Evolutionary conservation across 208 protist genomes (phyloP).

Genomic region (Novymonas esmeraldas): DNA sequence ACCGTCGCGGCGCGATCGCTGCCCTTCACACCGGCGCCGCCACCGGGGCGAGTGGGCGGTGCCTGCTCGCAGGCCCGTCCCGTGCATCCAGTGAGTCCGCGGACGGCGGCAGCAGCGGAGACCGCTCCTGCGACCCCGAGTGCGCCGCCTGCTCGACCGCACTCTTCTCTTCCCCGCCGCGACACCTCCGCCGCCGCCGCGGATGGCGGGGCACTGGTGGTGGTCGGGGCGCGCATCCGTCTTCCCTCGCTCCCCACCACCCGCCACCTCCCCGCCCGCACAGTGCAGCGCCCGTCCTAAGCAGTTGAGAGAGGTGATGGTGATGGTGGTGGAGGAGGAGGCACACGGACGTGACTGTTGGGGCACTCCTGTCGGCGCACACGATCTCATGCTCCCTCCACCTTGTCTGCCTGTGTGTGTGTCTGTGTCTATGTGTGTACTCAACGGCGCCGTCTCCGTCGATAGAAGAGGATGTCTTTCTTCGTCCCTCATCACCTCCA

Average conservation of each 20-base stretch:
- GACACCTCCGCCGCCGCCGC: background rate
- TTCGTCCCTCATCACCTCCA: too few relatives aligned
- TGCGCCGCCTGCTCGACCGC: background rate
- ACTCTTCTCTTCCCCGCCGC: background rate
- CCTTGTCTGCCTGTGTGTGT: too few relatives aligned
- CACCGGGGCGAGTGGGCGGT: constrained; percentile 1
- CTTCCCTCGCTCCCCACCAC: constrained; percentile 6
- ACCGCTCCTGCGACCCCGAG: background rate
- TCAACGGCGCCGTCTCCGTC: too few relatives aligned
- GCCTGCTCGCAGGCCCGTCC: too few relatives aligned
- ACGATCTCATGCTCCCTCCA: too few relatives aligned
- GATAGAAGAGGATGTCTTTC: too few relatives aligned
- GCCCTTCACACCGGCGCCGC: background rate
- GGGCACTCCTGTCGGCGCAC: too few relatives aligned
- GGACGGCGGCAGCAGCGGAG: background rate
- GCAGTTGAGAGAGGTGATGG: background rate
- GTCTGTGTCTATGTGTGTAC: too few relatives aligned
- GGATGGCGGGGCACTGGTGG: constrained; percentile 11
- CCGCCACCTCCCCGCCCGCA: constrained; percentile 7
- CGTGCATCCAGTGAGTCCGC: too few relatives aligned
- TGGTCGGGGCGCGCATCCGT: constrained; percentile 23
- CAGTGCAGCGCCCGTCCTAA: background rate
- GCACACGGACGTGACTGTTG: too few relatives aligned
- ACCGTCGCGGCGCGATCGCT: constrained; percentile 13
- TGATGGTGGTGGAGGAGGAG: too few relatives aligned